Base-by-base conservation (phyloP, 2,329 filamentous ascomycete species). In the Cytospora mali region DNA sequence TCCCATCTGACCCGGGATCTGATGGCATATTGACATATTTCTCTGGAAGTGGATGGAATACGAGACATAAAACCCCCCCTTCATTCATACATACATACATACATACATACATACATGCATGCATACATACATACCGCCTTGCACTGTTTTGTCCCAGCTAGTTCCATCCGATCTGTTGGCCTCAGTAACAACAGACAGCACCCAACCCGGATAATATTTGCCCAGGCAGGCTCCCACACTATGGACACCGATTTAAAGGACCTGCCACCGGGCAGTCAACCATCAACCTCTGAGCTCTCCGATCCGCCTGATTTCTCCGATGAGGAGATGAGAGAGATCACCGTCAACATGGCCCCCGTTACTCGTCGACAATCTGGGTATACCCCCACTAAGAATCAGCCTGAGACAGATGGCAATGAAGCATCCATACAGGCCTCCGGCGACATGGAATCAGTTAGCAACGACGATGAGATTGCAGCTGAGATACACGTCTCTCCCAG, bases 231-330 rank as follows among this genome's bases (percentile, higher is more conserved):
- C 25, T 16, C n/a, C 6, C 13, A 48, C 42, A 49, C 23, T 27
- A 64, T 64, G 62, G 51, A 46, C 14, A 11, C 42, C 21, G 11
- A 35, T 18, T 23, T 52, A 14, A 31, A 27, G 25, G 46, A 48
- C 18, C 55, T 62, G 55, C 51, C 62, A 16, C n/a, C 39, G 14
- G 29, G 62, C 55, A 62, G 59, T 25, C 59, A 62, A 21, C 31
- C 48, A 13, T 64, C 62, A 27, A 54, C 27, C 28, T 64, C 59
- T 4, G 55, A 53, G 3, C 55, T 62, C 21, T 64, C 60, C 29
- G 62, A 62, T 18, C 59, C 59, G 28, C 59, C 62, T 55, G 50
- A 58, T 2, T 62, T 57, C 21, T 39, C 51, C 13, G 50, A 62
- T 6, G 27, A 62, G 29, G 42, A 51, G 7, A 29, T 48, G 14